These are phyloP conservation scores for Phialocephala sp. DNA, from an alignment of 2,329 filamentous ascomycete genomes.

Conservation along the genomic window DNA sequence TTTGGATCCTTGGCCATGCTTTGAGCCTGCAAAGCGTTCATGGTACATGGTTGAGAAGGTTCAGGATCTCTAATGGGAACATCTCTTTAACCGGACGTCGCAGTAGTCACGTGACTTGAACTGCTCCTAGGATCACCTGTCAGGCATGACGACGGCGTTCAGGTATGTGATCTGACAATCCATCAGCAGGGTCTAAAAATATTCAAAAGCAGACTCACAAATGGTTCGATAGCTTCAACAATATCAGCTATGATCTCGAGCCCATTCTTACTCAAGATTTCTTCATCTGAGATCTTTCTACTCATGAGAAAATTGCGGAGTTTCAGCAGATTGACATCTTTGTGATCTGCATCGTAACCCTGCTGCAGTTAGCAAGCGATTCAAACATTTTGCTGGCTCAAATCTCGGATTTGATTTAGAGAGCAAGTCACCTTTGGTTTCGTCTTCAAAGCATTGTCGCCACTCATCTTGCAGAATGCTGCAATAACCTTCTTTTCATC, in stretches of 20 bases:
- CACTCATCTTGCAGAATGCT: constrained; percentile 74
- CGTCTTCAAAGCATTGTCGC: constrained; percentile 79
- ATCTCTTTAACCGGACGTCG: neutral
- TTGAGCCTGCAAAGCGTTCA: too few relatives aligned
- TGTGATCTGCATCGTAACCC: constrained; percentile 77
- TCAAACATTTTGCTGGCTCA: neutral
- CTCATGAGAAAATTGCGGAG: constrained; percentile 80
- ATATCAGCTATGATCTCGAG: constrained; percentile 69
- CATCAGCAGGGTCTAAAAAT: constrained; percentile 17
- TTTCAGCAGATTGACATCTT: constrained; percentile 80
- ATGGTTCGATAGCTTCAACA: constrained; percentile 73
- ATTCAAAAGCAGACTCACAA: constrained; percentile 64
- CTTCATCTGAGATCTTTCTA: constrained; percentile 67
- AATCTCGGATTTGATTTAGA: constrained; percentile 39
- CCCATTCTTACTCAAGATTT: constrained; percentile 66
- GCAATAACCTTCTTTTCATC: constrained; percentile 61
- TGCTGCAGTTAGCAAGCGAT: constrained; percentile 45
- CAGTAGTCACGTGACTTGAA: neutral
- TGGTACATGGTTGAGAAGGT: too few relatives aligned
- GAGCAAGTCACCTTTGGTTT: constrained; percentile 71
- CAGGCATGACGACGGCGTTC: constrained; percentile 77
- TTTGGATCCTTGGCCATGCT: too few relatives aligned
- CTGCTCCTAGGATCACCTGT: constrained; percentile 44
- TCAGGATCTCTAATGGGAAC: neutral
- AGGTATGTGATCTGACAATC: constrained; percentile 67